These are phyloP conservation scores for Volvox reticuliferus DNA, from an alignment of 139 green algal genomes.

Conservation along the genomic window DNA sequence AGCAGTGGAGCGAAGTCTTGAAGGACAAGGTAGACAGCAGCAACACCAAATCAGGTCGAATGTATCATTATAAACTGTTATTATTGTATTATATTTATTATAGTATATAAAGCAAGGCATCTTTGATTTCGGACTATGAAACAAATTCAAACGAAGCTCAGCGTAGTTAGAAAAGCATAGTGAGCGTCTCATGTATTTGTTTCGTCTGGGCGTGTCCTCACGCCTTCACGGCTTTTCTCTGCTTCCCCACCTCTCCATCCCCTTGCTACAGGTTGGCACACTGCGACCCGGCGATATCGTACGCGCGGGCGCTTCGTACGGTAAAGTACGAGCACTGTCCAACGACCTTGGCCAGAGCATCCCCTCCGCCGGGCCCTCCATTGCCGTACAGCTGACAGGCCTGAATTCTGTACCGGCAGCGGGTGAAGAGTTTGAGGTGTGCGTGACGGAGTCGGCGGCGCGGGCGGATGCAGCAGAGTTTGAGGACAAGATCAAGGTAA, in stretches of 20 bases:
- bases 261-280: slow-evolving; percentile 83
- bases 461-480: slow-evolving; percentile 61
- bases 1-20: no score
- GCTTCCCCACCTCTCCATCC: background rate
- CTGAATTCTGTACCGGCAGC: slow-evolving; percentile 88
- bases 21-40: no score
- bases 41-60: no score
- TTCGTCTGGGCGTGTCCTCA: no score
- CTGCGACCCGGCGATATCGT: slow-evolving; percentile 91
- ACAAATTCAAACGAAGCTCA: no score
- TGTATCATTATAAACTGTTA: no score
- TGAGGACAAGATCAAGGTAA: slow-evolving; percentile 55
- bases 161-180: no score
- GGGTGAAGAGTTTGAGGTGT: slow-evolving; percentile 92
- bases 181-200: no score
- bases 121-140: no score
- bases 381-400: slow-evolving; percentile 87
- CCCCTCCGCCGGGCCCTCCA: slow-evolving; percentile 77
- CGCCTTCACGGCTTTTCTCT: background rate
- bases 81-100: no score
- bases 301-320: slow-evolving; percentile 77
- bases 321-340: slow-evolving; percentile 87
- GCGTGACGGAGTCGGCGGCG: slow-evolving; percentile 73
- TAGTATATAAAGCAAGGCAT: no score
- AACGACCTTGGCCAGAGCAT: slow-evolving; percentile 65